Base-by-base conservation (phyloP, 192 early-diverging fungal species). In the Coemansia sp. region DNA sequence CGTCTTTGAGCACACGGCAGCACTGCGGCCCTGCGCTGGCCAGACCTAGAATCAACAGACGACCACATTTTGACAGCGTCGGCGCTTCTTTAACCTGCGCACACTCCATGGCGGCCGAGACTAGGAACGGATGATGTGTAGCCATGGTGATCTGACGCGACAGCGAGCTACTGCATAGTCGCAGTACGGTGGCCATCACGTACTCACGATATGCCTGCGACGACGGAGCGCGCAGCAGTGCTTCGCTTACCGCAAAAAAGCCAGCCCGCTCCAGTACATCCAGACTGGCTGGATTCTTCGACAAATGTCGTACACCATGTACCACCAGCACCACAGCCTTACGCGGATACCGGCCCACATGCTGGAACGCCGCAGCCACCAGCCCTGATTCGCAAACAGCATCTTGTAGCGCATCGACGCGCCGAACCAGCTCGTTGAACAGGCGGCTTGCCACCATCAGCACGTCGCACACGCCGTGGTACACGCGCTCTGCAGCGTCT, bases 1-100 rank as follows among this genome's bases (percentile, higher is more conserved):
- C 78, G 22, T 81, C 78, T 57, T 69, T 72, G n/a, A 81, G 69
- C 56, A 75, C 73, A 8, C 78, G 72, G 38, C 78, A 81, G 65
- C 78, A 81, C 57, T 72, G 65, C 15, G 66, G 44, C 0, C 69
- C 73, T 21, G 72, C 78, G 40, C 62, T 71, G 9, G 78, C 65
- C 66, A 81, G 52, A 1, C 73, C 78, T 3, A 81, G 63, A 17
- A 81, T 68, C 4, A 81, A 64, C 37, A 69, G 55, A 5, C 78
- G 78, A 0, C 78, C 73, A 47, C 66, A 81, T 15, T 69, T 75
- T 3, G 78, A 75, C 60, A 75, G 54, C 20, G 69, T 65, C 47
- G 65, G 68, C 0, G 69, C 69, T 26, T 75, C 73, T 19, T 69
- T 68, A 42, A 72, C 57, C 66, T 75, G 72, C 25, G 78, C 69